Conservation (phyloP, 2,329 filamentous ascomycete genomes). For the Clonostachys rosea region DNA sequence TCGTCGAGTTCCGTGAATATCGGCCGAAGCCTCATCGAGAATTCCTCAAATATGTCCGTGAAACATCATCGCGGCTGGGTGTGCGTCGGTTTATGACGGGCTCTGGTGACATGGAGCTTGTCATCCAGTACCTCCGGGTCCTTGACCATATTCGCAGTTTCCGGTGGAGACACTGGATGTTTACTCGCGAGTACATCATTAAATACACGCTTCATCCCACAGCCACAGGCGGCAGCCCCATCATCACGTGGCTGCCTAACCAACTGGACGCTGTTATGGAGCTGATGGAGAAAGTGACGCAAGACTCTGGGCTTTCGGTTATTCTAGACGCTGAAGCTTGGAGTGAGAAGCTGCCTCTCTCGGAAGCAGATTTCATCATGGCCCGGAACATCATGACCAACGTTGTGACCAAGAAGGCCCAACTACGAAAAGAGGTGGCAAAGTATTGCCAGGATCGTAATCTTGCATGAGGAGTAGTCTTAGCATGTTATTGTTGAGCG, state of each 20-base stretch:
- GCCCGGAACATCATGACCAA: constrained; percentile 63
- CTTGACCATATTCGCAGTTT: constrained; percentile 77
- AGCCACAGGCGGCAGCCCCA: constrained; percentile 75
- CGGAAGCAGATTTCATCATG: constrained; percentile 12
- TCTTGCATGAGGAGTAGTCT: constrained; percentile 12
- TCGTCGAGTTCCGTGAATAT: constrained; percentile 85
- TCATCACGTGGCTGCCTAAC: constrained; percentile 81
- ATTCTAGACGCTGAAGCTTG: constrained; percentile 27
- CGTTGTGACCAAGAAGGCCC: constrained; percentile 58
- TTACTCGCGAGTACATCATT: constrained; percentile 79
- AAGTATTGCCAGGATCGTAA: constrained; percentile 67
- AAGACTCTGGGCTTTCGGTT: constrained; percentile 26
- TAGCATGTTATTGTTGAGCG: too few relatives aligned
- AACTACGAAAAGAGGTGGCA: constrained; percentile 66
- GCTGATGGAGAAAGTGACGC: constrained; percentile 60
- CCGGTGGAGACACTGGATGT: constrained; percentile 82
- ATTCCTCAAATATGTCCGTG: constrained; percentile 71
- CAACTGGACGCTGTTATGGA: constrained; percentile 71
- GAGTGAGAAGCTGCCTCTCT: too few relatives aligned
- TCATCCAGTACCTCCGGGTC: constrained; percentile 42
- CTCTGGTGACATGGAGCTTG: constrained; percentile 30
- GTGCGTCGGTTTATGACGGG: constrained; percentile 55
- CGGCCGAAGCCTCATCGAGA: constrained; percentile 83
- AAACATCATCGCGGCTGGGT: constrained; percentile 39
- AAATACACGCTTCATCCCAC: constrained; percentile 73